Percentiles rank a stretch among this genome's conserved stretches.
Conservation (phyloP, 2,329 filamentous ascomycete species). For the Fusarium stilboides region DNA sequence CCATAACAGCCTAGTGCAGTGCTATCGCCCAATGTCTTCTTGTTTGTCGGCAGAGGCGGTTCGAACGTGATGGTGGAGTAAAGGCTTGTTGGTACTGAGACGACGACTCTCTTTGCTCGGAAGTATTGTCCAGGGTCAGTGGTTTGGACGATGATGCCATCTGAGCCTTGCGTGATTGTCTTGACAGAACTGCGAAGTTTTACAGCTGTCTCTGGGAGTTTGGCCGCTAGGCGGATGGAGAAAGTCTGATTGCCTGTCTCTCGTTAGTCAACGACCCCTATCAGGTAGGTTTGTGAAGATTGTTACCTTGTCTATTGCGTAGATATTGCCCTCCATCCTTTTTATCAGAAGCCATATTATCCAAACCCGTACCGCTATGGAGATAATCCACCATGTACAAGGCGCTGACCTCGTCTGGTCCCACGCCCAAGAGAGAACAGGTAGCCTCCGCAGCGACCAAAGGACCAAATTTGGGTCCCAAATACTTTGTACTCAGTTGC, state of each 20-base stretch:
- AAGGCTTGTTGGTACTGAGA: slow-evolving; percentile 48
- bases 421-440: slow-evolving; percentile 36
- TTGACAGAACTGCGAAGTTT: slow-evolving; percentile 37
- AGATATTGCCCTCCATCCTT: slow-evolving; percentile 45
- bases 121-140: slow-evolving; percentile 20
- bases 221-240: slow-evolving; percentile 29
- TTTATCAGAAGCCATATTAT: slow-evolving; percentile 39
- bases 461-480: slow-evolving; percentile 22
- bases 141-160: slow-evolving; percentile 35
- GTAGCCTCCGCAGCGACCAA: slow-evolving; percentile 18
- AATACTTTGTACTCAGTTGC: slow-evolving; percentile 12
- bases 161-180: slow-evolving; percentile 32
- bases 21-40: slow-evolving; percentile 47
- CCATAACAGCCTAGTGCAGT: slow-evolving; percentile 56
- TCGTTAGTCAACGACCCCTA: background rate
- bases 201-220: slow-evolving; percentile 31
- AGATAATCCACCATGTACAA: slow-evolving; percentile 43
- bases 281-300: too few species aligned
- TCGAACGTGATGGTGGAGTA: slow-evolving; percentile 45
- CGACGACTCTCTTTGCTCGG: slow-evolving; percentile 44
- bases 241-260: slow-evolving; percentile 35
- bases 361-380: slow-evolving; percentile 38
- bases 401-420: slow-evolving; percentile 39
- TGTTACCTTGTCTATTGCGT: slow-evolving; percentile 43
- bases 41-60: slow-evolving; percentile 50